Evolutionary conservation across 768 basidiomycete genomes (phyloP).

Genomic region (Leccinum subtestaceum): DNA sequence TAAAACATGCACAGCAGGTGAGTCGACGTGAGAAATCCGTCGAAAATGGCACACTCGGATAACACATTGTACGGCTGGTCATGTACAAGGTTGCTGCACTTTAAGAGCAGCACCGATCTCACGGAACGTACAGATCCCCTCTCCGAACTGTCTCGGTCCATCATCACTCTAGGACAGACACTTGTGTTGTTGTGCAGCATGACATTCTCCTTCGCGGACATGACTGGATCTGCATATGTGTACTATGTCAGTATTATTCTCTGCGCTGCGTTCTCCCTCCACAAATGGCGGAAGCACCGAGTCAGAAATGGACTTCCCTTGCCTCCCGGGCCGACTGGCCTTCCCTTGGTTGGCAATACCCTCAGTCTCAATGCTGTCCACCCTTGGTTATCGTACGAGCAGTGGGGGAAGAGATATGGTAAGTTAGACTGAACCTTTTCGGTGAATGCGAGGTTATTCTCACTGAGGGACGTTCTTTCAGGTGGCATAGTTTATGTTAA

Average conservation of each 20-base stretch:
- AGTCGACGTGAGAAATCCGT: neutral
- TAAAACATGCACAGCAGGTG: neutral
- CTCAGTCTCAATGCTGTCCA: slow-evolving; percentile 18
- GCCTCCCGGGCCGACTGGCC: slow-evolving; percentile 51
- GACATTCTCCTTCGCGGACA: neutral
- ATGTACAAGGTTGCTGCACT: neutral
- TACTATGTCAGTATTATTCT: slow-evolving; percentile 10
- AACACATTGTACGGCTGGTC: neutral
- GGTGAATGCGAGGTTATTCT: neutral
- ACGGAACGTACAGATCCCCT: neutral
- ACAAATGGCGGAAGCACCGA: slow-evolving; percentile 14
- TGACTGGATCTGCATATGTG: neutral
- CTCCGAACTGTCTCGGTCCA: neutral
- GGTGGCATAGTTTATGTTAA: slow-evolving; percentile 27
- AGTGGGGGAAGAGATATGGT: slow-evolving; percentile 36
- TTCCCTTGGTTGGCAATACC: slow-evolving; percentile 33
- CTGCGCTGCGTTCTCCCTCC: slow-evolving; percentile 4
- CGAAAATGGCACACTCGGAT: neutral
- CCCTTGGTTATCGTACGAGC: slow-evolving; percentile 34
- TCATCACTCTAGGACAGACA: neutral
- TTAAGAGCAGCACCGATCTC: neutral
- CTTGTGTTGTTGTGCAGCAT: neutral
- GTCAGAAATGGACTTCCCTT: slow-evolving; percentile 29
- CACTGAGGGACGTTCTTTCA: neutral
- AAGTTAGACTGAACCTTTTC: neutral